These are phyloP conservation scores for Calonectria montana DNA, from an alignment of 2,329 filamentous ascomycete species.

Conservation along the genomic window DNA sequence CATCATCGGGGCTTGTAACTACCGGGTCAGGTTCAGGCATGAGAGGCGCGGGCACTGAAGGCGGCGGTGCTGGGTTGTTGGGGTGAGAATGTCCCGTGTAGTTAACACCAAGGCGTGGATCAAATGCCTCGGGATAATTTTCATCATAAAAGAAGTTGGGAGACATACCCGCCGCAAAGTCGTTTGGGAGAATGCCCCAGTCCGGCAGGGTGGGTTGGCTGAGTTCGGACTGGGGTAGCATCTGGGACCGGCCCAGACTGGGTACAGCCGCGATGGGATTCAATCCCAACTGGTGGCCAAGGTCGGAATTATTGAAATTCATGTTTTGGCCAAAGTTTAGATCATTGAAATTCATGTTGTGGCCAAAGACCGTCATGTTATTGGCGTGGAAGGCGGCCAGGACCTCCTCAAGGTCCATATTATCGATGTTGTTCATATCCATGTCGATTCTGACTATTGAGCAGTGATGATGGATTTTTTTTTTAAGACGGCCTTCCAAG, in stretches of 20 bases:
- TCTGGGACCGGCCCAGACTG: constrained; percentile 13
- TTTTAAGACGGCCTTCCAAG: not conserved
- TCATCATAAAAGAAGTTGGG: constrained; percentile 48
- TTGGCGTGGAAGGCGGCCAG: not conserved
- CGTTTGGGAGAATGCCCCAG: not conserved
- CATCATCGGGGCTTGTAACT: constrained; percentile 30
- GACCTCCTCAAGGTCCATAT: constrained; percentile 13
- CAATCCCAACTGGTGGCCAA: constrained; percentile 22
- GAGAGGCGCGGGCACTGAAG: constrained; percentile 44
- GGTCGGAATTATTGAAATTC: not conserved
- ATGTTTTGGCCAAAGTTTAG: not conserved
- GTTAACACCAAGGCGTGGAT: constrained; percentile 49
- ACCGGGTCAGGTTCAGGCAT: constrained; percentile 39
- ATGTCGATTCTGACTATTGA: constrained; percentile 30
- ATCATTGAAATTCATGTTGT: constrained; percentile 18
- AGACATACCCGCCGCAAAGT: not conserved
- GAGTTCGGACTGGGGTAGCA: not conserved
- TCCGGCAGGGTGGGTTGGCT: not conserved
- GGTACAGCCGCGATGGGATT: constrained; percentile 36
- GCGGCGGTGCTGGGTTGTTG: constrained; percentile 37
- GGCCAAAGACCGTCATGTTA: constrained; percentile 2
- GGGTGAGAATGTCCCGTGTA: constrained; percentile 45
- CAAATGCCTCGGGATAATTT: constrained; percentile 41
- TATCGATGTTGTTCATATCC: constrained; percentile 17
- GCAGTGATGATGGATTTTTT: no score